Conservation (phyloP, 352 stramenopile genomes). For the Pythium oligandrum region DNA sequence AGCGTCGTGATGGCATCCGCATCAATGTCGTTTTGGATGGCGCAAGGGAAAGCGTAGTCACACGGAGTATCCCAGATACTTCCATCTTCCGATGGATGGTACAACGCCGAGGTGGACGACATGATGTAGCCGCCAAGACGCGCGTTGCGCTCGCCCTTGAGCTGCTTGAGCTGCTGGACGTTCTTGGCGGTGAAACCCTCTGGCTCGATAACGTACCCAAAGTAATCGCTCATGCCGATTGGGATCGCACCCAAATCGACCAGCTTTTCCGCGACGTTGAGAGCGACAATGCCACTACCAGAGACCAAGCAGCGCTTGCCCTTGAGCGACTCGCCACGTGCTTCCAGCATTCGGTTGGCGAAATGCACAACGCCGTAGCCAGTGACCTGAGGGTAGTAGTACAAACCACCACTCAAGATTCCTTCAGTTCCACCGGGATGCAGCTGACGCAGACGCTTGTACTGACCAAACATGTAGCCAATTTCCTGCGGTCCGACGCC, state of each 20-base stretch:
- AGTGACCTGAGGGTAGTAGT: constrained; percentile 90
- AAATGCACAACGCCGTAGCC: constrained; percentile 95
- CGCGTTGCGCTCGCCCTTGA: constrained; percentile 80
- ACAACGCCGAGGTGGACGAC: constrained; percentile 84
- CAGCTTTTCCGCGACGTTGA: constrained; percentile 94
- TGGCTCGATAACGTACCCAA: constrained; percentile 94
- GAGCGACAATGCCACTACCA: constrained; percentile 91
- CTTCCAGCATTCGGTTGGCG: constrained; percentile 90
- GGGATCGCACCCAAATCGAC: constrained; percentile 94
- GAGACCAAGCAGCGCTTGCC: constrained; percentile 97
- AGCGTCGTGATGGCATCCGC: constrained; percentile 61
- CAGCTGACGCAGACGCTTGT: constrained; percentile 93
- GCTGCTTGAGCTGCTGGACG: constrained; percentile 65
- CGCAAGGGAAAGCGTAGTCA: constrained; percentile 96
- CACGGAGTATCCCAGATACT: constrained; percentile 89
- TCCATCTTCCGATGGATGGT: constrained; percentile 72
- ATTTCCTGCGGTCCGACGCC: constrained; percentile 93
- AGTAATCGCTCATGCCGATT: constrained; percentile 95
- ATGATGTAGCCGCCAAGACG: constrained; percentile 85
- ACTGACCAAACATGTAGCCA: constrained; percentile 97
- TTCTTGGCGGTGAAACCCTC: constrained; percentile 78
- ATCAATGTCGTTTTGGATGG: constrained; percentile 92
- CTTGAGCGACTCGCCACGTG: constrained; percentile 90
- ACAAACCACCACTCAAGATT: constrained; percentile 86
- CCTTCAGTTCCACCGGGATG: constrained; percentile 77